A percentile compares a stretch with the other conserved stretches of the same genome.
Evolutionary conservation across 768 basidiomycete species (phyloP).

Genomic region (Lactifluus subvellereus): DNA sequence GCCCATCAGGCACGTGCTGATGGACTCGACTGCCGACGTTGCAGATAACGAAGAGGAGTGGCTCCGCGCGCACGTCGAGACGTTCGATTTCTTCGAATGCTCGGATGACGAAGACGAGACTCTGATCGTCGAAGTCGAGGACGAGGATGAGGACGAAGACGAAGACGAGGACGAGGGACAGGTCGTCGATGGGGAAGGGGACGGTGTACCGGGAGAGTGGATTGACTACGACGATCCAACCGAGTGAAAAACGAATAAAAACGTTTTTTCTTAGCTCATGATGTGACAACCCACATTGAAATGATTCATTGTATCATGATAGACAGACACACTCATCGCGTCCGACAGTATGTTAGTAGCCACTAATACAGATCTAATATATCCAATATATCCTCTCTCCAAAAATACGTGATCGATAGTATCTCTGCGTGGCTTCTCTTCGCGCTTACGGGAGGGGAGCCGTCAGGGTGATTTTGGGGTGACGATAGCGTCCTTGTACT

Average conservation of each 20-base stretch:
- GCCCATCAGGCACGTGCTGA: conserved; percentile 41
- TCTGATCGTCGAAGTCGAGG: conserved; percentile 21
- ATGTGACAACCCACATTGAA: not conserved
- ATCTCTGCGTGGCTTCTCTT: not conserved
- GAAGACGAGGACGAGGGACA: conserved; percentile 26
- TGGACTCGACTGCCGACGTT: conserved; percentile 44
- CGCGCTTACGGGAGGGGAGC: not conserved
- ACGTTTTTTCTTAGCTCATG: not conserved
- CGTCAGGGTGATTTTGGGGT: not conserved
- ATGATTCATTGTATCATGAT: conserved; percentile 3
- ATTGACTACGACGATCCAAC: not conserved
- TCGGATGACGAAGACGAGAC: conserved; percentile 45
- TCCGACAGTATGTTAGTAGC: conserved; percentile 6
- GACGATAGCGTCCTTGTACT: conserved; percentile 15
- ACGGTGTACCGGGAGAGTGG: conserved; percentile 10
- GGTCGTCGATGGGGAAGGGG: conserved; percentile 6
- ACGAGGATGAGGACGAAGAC: conserved; percentile 22
- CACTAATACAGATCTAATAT: conserved; percentile 21
- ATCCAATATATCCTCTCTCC: conserved; percentile 5
- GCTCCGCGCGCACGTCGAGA: conserved; percentile 46
- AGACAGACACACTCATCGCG: not conserved
- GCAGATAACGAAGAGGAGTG: conserved; percentile 41
- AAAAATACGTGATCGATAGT: not conserved
- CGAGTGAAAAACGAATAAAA: not conserved
- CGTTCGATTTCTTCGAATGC: conserved; percentile 49